These are phyloP conservation scores for Tricholoma furcatifolium DNA, from an alignment of 768 basidiomycete species.

Conservation along the genomic window DNA sequence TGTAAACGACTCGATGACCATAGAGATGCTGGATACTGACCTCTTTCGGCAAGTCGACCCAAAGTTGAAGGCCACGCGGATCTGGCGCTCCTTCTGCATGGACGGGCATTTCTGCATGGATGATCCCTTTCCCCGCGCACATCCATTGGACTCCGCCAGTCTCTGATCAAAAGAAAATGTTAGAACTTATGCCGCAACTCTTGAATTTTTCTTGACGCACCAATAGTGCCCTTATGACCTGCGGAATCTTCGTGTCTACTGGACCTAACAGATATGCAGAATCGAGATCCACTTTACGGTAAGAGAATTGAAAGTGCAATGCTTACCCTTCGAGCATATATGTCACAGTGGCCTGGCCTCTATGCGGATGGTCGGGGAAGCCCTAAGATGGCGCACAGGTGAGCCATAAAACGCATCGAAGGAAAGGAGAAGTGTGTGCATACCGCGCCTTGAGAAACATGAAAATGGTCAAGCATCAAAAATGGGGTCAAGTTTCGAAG, in stretches of 20 bases:
- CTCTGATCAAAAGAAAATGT: conserved; percentile 25
- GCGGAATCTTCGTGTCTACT: conserved; percentile 90
- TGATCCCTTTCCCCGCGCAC: conserved; percentile 79
- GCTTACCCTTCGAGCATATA: conserved; percentile 83
- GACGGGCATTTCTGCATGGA: conserved; percentile 89
- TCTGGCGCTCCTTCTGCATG: conserved; percentile 64
- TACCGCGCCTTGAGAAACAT: conserved; percentile 67
- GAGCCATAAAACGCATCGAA: background rate
- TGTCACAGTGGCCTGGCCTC: conserved; percentile 86
- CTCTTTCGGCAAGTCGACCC: conserved; percentile 79
- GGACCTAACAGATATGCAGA: conserved; percentile 36
- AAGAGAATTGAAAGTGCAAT: background rate
- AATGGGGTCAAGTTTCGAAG: conserved; percentile 88
- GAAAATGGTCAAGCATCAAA: conserved; percentile 87
- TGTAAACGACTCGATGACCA: conserved; percentile 1
- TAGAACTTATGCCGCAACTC: background rate
- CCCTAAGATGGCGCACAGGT: conserved; percentile 42
- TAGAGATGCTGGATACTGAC: conserved; percentile 29
- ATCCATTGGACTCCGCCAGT: conserved; percentile 95
- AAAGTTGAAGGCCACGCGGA: conserved; percentile 84
- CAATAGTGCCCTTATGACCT: conserved; percentile 76
- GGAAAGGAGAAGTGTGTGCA: conserved; percentile 21
- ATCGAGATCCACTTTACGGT: background rate
- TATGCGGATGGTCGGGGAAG: conserved; percentile 92
- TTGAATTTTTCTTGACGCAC: conserved; percentile 18